Evolutionary conservation across 2,329 filamentous ascomycete genomes (phyloP).

Genomic region (Sclerotinia trifoliorum): DNA sequence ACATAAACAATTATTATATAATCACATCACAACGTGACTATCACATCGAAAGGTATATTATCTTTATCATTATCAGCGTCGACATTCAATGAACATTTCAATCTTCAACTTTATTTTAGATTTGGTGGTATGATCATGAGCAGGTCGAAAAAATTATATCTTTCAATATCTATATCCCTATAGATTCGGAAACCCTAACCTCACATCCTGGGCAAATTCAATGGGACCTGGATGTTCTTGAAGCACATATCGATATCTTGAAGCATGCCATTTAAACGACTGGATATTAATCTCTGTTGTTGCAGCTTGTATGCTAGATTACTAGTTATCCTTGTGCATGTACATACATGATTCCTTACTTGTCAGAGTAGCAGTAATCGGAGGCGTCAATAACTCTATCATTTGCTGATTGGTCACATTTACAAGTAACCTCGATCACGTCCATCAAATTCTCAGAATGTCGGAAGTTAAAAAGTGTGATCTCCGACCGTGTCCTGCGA

Average conservation of each 20-base stretch:
- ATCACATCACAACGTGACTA: no score
- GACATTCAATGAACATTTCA: not conserved
- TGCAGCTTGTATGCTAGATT: not conserved
- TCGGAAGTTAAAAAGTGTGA: no score
- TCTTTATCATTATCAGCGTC: not conserved
- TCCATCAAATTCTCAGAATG: no score
- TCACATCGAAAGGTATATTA: not conserved
- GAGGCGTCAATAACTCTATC: not conserved
- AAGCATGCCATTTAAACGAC: not conserved
- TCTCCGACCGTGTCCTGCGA: no score
- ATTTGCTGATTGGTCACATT: not conserved
- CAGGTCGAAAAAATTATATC: not conserved
- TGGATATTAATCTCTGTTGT: not conserved
- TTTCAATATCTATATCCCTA: not conserved
- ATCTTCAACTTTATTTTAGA: no score
- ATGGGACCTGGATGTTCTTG: not conserved
- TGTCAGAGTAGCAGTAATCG: slow-evolving; percentile 2
- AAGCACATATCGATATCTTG: not conserved
- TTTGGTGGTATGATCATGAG: not conserved
- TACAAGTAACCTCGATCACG: not conserved
- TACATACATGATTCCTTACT: slow-evolving; percentile 7
- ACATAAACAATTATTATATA: not conserved
- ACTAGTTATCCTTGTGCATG: not conserved
- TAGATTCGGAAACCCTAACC: not conserved
- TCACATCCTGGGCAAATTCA: not conserved